A percentile compares a stretch with the other conserved stretches of the same genome.
These are phyloP conservation scores for Stenocarpella maydis DNA, from an alignment of 2,329 filamentous ascomycete species.

Conservation along the genomic window DNA sequence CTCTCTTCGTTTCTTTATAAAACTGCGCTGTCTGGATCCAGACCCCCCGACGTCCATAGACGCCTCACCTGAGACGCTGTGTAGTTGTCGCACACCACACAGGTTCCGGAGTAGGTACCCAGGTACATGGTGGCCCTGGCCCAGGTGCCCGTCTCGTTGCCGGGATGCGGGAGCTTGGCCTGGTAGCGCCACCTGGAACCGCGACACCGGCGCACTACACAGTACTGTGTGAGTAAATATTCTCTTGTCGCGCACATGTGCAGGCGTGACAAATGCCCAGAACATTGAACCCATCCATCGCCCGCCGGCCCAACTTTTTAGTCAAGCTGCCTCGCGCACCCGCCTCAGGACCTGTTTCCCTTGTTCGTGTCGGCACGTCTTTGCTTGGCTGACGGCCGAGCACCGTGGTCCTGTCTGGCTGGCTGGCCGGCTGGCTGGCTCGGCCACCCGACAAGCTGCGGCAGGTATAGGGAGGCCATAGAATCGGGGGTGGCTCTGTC, in stretches of 20 bases:
- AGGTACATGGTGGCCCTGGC: too few relatives aligned
- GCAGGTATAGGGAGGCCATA: too few relatives aligned
- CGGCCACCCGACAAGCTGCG: neutral
- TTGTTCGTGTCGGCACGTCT: neutral
- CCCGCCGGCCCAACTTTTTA: constrained; percentile 21
- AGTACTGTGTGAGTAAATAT: too few relatives aligned
- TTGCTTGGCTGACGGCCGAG: constrained; percentile 7
- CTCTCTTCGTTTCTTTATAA: too few relatives aligned
- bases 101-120: too few relatives aligned
- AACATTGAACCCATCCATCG: neutral
- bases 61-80: neutral
- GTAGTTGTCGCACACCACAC: neutral
- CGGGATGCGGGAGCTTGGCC: constrained; percentile 3
- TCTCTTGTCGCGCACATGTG: too few relatives aligned
- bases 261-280: constrained; percentile 9
- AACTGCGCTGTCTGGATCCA: too few relatives aligned
- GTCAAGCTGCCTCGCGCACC: neutral
- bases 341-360: neutral
- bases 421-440: constrained; percentile 5
- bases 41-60: neutral
- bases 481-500: too few relatives aligned
- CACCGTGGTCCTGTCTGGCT: neutral
- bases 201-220: constrained; percentile 4
- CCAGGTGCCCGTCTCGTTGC: neutral
- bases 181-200: too few relatives aligned